Base-by-base conservation (phyloP, 352 stramenopile species). In the Pythium sukuiense region DNA sequence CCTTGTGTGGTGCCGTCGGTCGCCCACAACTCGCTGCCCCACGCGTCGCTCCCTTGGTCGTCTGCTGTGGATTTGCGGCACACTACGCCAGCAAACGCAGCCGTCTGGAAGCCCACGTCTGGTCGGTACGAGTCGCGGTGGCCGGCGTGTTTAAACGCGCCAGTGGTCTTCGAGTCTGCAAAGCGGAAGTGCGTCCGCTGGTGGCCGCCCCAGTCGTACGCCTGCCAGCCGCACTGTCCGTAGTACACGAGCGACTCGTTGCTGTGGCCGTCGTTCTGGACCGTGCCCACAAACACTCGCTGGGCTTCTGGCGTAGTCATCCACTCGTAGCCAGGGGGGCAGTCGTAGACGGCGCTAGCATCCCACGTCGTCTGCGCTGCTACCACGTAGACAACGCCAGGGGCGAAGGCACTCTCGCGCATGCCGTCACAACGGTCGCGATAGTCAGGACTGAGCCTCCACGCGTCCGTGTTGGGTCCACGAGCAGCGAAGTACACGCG, bases 81-180 rank as follows among this genome's bases (percentile, higher is more conserved):
- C 27, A 73, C 67, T 27, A 73, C 65, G 26, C 67, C 67, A 12
- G 67, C 67, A 59, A 73, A 73, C 6, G 63, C 32, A 11, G 71
- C 54, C 3, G 70, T 84, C 32, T 80, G 46, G 49, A 88, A 81
- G 2, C 72, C 81, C 7, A 72, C 76, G 61, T 89, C 76, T 5
- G 82, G 35, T 8, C 76, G 79, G 59, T 87, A 88, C 37, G 83
- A 85, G 55, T 96, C 88, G 49, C 77, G 76, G 52, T 80, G 81
- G 8, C 87, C 88, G n/a, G 82, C 80, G 69, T 96, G 75, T 63
- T 97, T 96, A 67, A 85, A 96, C 6, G 85, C 85, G 8, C 86
- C 87, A 3, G 87, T 98, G 27, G 49, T 58, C 62, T 58, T 59
- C 16, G 89, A 97, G 70, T 98, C 92, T 3, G 86, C 78, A 52